Evolutionary conservation across 768 basidiomycete genomes (phyloP), one percentile per base, ranked within the genome.

Genomic region (Termitomyces sp.): DNA sequence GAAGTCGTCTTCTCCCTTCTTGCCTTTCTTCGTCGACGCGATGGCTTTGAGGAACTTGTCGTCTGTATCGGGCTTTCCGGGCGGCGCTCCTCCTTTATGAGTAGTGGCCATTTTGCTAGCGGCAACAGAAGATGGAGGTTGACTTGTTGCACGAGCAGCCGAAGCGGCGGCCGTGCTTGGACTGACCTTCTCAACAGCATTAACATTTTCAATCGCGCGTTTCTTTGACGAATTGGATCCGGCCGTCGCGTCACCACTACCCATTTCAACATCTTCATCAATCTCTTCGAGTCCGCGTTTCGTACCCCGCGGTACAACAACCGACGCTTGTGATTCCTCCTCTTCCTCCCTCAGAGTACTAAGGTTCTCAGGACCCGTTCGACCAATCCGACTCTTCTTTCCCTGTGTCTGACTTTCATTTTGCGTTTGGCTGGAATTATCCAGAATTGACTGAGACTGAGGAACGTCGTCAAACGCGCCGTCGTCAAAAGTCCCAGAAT

Each of bases 21-120:
- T 88, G 1, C 83, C 85, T 19, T 78, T 76, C 63, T 88, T 90
- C 21, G 74, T 86, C 1, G 87, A 87, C 9, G 89, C 87, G 27
- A 91, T 73, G 0, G 89, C 89, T 57, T 83, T 85, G 28, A 91
- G 72, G 65, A 91, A 90, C 0, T 76, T 80, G 1, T 72, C 73
- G 61, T 91, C 89, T n/a, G 73, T 82, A 64, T 91, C 89, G 0
- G 79, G 82, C 62, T 80, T 74, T 5, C 79, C 79, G 0, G 74
- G 66, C 0, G 68, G 64, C 12, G 74, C 72, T 17, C 78, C 77
- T 34, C 66, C 54, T 48, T 67, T 69, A 3, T 40, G 49, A 30
- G 42, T 32, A 48, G 50, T 30, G 39, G 17, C 60, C 11, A 30
- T 65, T 64, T 71, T 73, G 44, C 44, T 61, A 21, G 46, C 35